These are phyloP conservation scores for Ceratocystis papillata DNA, from an alignment of 2,329 filamentous ascomycete genomes.

Conservation along the genomic window DNA sequence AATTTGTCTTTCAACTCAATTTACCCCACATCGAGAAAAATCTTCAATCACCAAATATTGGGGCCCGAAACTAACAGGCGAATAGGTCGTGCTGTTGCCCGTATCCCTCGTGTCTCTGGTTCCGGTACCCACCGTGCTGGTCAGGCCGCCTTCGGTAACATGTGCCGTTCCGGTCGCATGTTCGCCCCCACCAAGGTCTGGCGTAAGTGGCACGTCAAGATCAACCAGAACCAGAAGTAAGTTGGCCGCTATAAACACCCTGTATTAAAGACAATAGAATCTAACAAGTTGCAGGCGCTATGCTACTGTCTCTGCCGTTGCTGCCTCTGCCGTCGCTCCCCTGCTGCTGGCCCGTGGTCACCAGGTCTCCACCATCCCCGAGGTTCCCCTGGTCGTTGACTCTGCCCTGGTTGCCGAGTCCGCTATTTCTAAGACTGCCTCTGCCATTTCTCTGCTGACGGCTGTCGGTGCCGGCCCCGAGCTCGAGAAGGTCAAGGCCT, in stretches of 20 bases:
- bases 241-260: constrained; percentile 28
- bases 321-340: constrained; percentile 87
- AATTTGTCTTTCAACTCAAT: not conserved
- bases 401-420: constrained; percentile 74
- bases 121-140: constrained; percentile 99
- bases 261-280: not conserved
- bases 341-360: constrained; percentile 96
- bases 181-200: constrained; percentile 99
- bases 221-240: constrained; percentile 97
- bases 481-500: constrained; percentile 89
- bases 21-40: constrained; percentile 15
- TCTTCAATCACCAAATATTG: constrained; percentile 2
- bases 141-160: constrained; percentile 99
- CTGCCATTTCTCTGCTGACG: constrained; percentile 77
- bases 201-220: constrained; percentile 99
- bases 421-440: constrained; percentile 76
- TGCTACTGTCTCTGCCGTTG: constrained; percentile 92
- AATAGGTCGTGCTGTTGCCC: constrained; percentile 91
- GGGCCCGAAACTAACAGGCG: constrained; percentile 15
- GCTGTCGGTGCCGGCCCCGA: constrained; percentile 83
- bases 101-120: constrained; percentile 99
- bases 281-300: constrained; percentile 58
- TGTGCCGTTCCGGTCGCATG: constrained; percentile 99
- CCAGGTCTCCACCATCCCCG: constrained; percentile 81
- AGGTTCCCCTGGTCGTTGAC: constrained; percentile 94